Evolutionary conservation across 768 basidiomycete species (phyloP), one percentile per base, ranked within the genome.

Genomic region (Boletus rubescentipes): DNA sequence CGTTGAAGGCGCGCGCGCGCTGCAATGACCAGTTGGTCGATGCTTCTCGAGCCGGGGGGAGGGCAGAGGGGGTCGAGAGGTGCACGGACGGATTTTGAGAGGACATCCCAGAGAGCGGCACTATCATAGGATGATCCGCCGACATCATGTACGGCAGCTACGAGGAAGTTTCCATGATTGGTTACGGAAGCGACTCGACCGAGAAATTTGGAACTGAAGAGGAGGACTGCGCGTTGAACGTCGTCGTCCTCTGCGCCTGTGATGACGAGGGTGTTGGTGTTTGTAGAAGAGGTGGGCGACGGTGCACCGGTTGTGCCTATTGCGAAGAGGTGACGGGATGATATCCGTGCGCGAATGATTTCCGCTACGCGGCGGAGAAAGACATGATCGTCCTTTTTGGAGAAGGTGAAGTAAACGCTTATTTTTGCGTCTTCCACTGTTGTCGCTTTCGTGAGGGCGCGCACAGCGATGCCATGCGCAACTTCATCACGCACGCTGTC

Each of bases 131-230:
- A 68, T 0, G 79, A 76, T 7, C 68, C 71, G 16, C 80, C 80
- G 38, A 88, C 68, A 55, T 82, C 80, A 8, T 77, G 73, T n/a
- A 87, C 77, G 34, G 74, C 67, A 7, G 79, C 83, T 5, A 80
- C 61, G 60, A 77, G 69, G 16, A 60, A 49, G 44, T 65, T 63
- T 29, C 68, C 69, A 32, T 72, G 71, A 31, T 70, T 74, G 5
- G 63, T 62, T 14, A 76, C 72, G 30, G 72, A 60, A 32, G 72
- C 65, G 29, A 89, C 69, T 12, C 86, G 78, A 4, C 83, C 84
- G n/a, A 86, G 72, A 63, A 91, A 87, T 65, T 90, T 90, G 34
- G 86, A 79, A 48, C 75, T 75, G 14, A 79, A 76, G 48, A 91
- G 80, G 9, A 88, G 77, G 23, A 82, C 76, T 1, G 87, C 87